These are phyloP conservation scores for Moesziomyces parantarcticus DNA, from an alignment of 1,284 basidiomycete genomes.

Conservation along the genomic window DNA sequence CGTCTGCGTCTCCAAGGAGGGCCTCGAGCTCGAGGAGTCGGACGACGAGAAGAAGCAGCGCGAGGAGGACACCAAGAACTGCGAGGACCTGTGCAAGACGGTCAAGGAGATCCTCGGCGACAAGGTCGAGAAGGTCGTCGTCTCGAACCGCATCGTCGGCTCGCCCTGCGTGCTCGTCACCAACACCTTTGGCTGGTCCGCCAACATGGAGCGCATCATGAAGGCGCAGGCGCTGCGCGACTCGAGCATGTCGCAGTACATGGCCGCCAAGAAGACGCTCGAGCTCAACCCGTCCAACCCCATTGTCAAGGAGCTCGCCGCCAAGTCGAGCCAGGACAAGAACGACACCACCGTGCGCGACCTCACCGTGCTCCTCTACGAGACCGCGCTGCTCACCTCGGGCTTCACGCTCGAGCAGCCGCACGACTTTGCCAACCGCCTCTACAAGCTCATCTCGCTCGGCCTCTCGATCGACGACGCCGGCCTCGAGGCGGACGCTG, in stretches of 20 bases:
- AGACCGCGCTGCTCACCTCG: conserved; percentile 83
- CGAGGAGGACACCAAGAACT: conserved; percentile 87
- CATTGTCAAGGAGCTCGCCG: conserved; percentile 95
- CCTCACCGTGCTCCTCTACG: conserved; percentile 93
- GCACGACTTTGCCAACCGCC: conserved; percentile 91
- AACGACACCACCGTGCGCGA: conserved; percentile 94
- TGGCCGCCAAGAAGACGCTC: conserved; percentile 93
- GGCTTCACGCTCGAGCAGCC: conserved; percentile 93
- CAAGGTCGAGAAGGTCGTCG: conserved; percentile 99
- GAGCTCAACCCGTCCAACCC: conserved; percentile 95
- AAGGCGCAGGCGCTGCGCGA: conserved; percentile 98
- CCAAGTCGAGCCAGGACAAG: conserved; percentile 95
- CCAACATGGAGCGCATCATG: conserved; percentile 99
- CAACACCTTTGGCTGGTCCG: conserved; percentile 99
- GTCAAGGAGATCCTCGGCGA: conserved; percentile 99
- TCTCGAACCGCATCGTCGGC: conserved; percentile 83
- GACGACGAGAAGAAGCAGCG: conserved; percentile 94
- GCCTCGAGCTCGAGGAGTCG: conserved; percentile 98
- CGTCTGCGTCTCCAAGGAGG: conserved; percentile 97
- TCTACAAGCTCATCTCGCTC: conserved; percentile 93
- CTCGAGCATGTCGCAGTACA: conserved; percentile 98
- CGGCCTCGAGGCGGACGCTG: conserved; percentile 36
- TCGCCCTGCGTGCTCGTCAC: conserved; percentile 75
- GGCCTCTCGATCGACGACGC: conserved; percentile 72
- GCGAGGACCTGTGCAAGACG: conserved; percentile 87